Conservation (phyloP, 75 land plant genomes). For the Pinus tabuliformis region DNA sequence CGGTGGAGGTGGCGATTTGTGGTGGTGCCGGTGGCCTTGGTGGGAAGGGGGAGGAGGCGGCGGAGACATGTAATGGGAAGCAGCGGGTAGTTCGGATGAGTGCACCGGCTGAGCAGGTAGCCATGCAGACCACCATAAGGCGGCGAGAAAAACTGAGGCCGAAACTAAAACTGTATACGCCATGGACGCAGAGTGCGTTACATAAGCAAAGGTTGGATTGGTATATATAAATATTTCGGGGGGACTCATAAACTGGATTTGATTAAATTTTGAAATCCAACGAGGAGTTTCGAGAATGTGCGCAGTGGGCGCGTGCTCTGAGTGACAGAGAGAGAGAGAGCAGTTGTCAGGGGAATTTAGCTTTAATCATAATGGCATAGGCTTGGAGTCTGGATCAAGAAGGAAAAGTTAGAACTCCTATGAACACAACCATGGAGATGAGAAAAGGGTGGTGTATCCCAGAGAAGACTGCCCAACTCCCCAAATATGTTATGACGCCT, state of each 20-base stretch:
- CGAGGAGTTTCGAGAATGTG: not conserved
- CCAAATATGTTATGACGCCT: no score
- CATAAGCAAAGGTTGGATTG: no score
- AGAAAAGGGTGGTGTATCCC: no score
- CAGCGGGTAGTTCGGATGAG: not conserved
- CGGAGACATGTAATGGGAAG: not conserved
- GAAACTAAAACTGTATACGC: no score
- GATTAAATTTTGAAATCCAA: conserved; percentile 3
- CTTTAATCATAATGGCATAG: not conserved
- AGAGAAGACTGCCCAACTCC: no score
- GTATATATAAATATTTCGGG: not conserved
- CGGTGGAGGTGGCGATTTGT: not conserved
- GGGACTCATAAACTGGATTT: not conserved
- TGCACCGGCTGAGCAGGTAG: not conserved
- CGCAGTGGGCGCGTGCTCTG: not conserved
- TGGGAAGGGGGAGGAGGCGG: not conserved
- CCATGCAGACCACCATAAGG: not conserved
- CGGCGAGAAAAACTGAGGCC: not conserved
- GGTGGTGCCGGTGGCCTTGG: not conserved
- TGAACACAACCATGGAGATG: no score
- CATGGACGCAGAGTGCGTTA: not conserved
- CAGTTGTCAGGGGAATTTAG: not conserved
- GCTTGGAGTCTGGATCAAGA: no score
- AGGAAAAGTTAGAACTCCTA: no score
- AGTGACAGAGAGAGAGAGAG: not conserved